phyloP scores from a whole-genome alignment of 371 early-diverging fungal species.

The Mucor lusitanicus region DNA sequence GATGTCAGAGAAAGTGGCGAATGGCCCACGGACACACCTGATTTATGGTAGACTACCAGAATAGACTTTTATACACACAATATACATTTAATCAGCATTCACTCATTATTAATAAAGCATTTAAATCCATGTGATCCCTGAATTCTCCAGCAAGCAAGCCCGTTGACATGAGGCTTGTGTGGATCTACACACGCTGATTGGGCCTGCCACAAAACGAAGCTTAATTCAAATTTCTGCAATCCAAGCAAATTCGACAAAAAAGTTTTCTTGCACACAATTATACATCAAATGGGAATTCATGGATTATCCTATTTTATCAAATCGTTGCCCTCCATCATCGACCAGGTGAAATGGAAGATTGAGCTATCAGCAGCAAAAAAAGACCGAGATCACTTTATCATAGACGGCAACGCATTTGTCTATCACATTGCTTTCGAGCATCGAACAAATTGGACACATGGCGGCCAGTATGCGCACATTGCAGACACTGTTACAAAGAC shows the following conservation, averaged over 20 bases:
- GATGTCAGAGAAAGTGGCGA: constrained; percentile 56
- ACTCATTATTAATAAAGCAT: not conserved
- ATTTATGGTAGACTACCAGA: constrained; percentile 1
- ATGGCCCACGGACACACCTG: constrained; percentile 53
- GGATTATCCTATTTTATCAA: constrained; percentile 41
- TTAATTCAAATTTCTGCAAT: too few species aligned
- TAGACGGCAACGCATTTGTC: constrained; percentile 66
- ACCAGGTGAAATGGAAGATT: constrained; percentile 1
- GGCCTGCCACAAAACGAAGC: too few species aligned
- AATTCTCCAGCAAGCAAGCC: too few species aligned
- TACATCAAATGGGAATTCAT: constrained; percentile 35
- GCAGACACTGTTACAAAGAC: constrained; percentile 2
- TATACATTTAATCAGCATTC: too few species aligned
- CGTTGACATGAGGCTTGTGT: too few species aligned
- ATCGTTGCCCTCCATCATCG: constrained; percentile 23
- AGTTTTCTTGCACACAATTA: not conserved
- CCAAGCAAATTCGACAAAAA: not conserved
- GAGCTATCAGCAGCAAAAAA: not conserved
- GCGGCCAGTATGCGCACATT: constrained; percentile 32
- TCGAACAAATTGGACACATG: constrained; percentile 55
- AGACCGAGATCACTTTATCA: constrained; percentile 35
- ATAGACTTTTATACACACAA: not conserved
- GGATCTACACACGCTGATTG: too few species aligned
- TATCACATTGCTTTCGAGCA: constrained; percentile 52
- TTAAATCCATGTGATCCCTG: not conserved